These are phyloP conservation scores for Yarrowia divulgata DNA, from an alignment of 805 yeast genomes.

Conservation along the genomic window DNA sequence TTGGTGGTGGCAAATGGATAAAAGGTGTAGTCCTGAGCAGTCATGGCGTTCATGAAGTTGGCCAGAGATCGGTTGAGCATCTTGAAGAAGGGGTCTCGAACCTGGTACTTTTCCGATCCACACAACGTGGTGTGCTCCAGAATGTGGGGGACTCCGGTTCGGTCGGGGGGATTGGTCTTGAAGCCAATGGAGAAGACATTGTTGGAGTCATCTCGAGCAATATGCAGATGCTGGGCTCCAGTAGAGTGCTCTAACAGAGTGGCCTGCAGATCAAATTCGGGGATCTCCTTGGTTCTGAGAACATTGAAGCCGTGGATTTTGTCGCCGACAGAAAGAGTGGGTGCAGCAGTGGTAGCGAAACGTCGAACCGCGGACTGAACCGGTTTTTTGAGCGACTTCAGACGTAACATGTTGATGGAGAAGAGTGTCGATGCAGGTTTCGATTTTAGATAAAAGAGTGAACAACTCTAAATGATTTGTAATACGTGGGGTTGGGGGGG, in stretches of 20 bases:
- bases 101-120: slow-evolving; percentile 91
- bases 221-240: slow-evolving; percentile 83
- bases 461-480: slow-evolving; percentile 19
- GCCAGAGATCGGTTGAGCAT: slow-evolving; percentile 95
- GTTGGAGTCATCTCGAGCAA: slow-evolving; percentile 81
- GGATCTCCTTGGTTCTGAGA: slow-evolving; percentile 69
- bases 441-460: not conserved
- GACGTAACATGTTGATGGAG: slow-evolving; percentile 19
- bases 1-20: slow-evolving; percentile 97
- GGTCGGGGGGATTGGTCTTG: slow-evolving; percentile 92
- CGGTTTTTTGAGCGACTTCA: slow-evolving; percentile 8
- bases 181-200: slow-evolving; percentile 89
- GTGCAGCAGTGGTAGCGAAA: slow-evolving; percentile 8
- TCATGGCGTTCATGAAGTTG: slow-evolving; percentile 98
- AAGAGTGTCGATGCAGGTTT: not conserved
- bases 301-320: slow-evolving; percentile 64
- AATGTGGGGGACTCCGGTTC: slow-evolving; percentile 96
- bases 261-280: slow-evolving; percentile 83
- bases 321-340: slow-evolving; percentile 17
- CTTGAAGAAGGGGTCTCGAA: slow-evolving; percentile 96
- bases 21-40: slow-evolving; percentile 94
- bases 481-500: not conserved
- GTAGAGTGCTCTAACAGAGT: slow-evolving; percentile 74
- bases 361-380: not conserved
- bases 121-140: slow-evolving; percentile 95